These are phyloP conservation scores for Serendipita vermifera DNA, from an alignment of 768 basidiomycete genomes.

Conservation along the genomic window DNA sequence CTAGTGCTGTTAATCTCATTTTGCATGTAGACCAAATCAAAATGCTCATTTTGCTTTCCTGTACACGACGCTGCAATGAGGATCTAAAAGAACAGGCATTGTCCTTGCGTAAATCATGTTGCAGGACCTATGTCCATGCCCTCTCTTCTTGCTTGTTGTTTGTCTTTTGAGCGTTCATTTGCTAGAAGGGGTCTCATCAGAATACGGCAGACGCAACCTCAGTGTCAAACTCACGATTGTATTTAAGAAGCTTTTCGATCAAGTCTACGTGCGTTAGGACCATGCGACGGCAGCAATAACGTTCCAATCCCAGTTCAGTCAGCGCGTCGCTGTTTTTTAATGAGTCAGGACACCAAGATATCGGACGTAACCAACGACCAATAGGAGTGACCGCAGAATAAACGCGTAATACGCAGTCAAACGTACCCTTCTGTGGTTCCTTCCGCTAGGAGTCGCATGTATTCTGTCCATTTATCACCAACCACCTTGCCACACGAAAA, in stretches of 20 bases:
- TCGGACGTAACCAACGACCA: slow-evolving; percentile 9
- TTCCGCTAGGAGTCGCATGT: slow-evolving; percentile 64
- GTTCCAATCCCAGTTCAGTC: slow-evolving; percentile 75
- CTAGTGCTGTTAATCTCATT: no score
- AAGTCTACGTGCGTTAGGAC: slow-evolving; percentile 94
- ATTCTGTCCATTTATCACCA: slow-evolving; percentile 89
- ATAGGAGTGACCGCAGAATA: no score
- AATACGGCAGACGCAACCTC: neutral
- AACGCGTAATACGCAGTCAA: neutral
- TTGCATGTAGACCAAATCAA: no score
- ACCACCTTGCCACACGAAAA: slow-evolving; percentile 97
- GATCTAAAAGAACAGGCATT: no score
- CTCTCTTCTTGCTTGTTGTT: slow-evolving; percentile 1
- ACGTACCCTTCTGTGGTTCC: slow-evolving; percentile 83
- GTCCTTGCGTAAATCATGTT: no score
- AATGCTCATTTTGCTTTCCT: no score
- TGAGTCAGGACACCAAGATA: neutral
- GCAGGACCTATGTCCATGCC: slow-evolving; percentile 1
- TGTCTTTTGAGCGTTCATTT: slow-evolving; percentile 22
- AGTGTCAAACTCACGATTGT: slow-evolving; percentile 60
- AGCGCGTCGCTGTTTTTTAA: slow-evolving; percentile 65
- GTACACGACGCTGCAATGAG: no score
- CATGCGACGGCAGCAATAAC: slow-evolving; percentile 96
- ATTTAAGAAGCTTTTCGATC: slow-evolving; percentile 92
- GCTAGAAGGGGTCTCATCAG: slow-evolving; percentile 12